A percentile compares a stretch with the other conserved stretches of the same genome.
phyloP scores from a whole-genome alignment of 1,139 yeast genomes.

The Blastobotrys arbuscula region DNA sequence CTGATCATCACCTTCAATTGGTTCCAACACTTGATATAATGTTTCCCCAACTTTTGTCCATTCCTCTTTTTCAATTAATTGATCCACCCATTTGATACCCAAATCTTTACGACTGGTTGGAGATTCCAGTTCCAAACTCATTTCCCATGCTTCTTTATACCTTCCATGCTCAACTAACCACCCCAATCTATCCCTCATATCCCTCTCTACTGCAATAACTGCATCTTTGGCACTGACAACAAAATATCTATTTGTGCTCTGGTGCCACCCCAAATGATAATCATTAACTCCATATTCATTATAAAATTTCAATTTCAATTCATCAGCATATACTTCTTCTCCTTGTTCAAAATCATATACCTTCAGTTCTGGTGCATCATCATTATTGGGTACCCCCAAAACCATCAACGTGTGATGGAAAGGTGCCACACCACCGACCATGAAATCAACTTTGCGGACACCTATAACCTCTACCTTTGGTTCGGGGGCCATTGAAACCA shows the following conservation, averaged over 20 bases:
- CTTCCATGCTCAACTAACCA: slow-evolving; percentile 61
- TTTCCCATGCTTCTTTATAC: slow-evolving; percentile 70
- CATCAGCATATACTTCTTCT: slow-evolving; percentile 79
- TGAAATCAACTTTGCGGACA: slow-evolving; percentile 49
- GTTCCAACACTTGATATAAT: slow-evolving; percentile 37
- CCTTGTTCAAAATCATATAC: slow-evolving; percentile 61
- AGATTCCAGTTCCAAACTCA: slow-evolving; percentile 53
- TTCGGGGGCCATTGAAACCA: slow-evolving; percentile 34
- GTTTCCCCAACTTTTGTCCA: slow-evolving; percentile 58
- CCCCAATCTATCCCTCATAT: slow-evolving; percentile 57
- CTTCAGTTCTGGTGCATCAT: slow-evolving; percentile 57
- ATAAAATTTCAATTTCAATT: slow-evolving; percentile 57
- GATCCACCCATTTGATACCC: slow-evolving; percentile 60
- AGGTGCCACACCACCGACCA: slow-evolving; percentile 74
- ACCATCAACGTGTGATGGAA: slow-evolving; percentile 35
- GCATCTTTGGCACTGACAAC: slow-evolving; percentile 80
- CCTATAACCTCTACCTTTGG: slow-evolving; percentile 54
- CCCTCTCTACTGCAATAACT: slow-evolving; percentile 66
- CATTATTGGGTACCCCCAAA: slow-evolving; percentile 38
- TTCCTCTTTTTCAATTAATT: slow-evolving; percentile 41
- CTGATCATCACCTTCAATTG: slow-evolving; percentile 22
- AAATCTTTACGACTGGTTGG: slow-evolving; percentile 48
- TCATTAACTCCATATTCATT: slow-evolving; percentile 72
- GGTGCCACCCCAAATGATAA: slow-evolving; percentile 44
- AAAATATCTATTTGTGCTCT: slow-evolving; percentile 44